Evolutionary conservation across 306 rosid species (phyloP).

Genomic region (Trichosanthes truncata): DNA sequence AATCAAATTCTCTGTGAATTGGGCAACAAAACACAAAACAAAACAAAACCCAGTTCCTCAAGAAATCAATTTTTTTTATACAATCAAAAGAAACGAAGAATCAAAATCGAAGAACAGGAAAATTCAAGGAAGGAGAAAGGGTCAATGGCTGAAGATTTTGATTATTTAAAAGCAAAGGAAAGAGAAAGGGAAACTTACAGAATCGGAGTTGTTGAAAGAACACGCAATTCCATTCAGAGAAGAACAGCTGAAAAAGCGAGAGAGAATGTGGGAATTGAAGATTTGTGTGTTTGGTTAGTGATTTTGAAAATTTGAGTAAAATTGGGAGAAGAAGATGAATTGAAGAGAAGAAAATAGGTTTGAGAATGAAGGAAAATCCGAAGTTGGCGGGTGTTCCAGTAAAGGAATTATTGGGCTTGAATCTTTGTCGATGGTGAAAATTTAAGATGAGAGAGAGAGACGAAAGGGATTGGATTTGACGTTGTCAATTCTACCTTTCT

Average conservation of each 20-base stretch:
- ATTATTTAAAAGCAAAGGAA: neutral
- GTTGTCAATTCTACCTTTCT: neutral
- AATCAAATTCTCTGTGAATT: neutral
- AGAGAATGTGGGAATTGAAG: neutral
- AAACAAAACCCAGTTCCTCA: neutral
- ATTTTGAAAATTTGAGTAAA: neutral
- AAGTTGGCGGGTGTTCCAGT: constrained; percentile 48
- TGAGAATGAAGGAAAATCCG: constrained; percentile 26
- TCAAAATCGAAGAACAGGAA: neutral
- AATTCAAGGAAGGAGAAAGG: neutral
- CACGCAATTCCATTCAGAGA: constrained; percentile 7
- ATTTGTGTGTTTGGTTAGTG: neutral
- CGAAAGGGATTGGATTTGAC: neutral
- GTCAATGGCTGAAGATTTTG: neutral
- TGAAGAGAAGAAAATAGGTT: neutral
- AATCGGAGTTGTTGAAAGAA: neutral
- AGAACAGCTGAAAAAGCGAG: neutral
- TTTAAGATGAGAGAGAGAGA: neutral
- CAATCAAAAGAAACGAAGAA: neutral
- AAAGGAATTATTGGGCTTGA: constrained; percentile 19
- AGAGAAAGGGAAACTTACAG: neutral
- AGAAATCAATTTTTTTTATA: neutral
- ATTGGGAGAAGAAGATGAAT: neutral
- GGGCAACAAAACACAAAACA: neutral
- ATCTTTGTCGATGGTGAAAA: neutral